A percentile compares a stretch with the other conserved stretches of the same genome.
Evolutionary conservation across 2,329 filamentous ascomycete species (phyloP).

Genomic region (Ophiocordyceps camponoti-rufipedis): DNA sequence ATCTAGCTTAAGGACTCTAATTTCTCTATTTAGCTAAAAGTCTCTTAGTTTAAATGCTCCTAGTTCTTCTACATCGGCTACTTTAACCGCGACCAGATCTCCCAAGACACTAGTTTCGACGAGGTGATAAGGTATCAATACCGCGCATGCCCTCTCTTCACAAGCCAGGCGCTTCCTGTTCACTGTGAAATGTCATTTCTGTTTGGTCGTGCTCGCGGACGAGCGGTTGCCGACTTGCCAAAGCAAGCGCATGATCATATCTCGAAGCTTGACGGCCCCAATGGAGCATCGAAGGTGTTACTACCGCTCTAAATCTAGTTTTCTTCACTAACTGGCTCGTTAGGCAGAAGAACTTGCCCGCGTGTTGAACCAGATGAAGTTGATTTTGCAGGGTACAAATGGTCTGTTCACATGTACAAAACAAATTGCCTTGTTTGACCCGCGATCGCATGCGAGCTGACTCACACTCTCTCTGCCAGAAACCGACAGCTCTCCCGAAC

Average conservation of each 20-base stretch:
- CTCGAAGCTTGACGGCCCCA: conserved; percentile 30
- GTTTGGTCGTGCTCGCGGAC: conserved; percentile 32
- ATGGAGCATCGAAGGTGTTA: conserved; percentile 26
- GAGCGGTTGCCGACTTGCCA: conserved; percentile 33
- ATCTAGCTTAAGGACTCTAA: too few relatives aligned
- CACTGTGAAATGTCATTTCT: conserved; percentile 30
- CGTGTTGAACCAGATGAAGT: conserved; percentile 78
- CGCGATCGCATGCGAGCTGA: not conserved
- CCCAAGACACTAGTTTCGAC: too few relatives aligned
- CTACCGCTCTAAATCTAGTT: not conserved
- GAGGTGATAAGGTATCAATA: too few relatives aligned
- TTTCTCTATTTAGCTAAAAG: too few relatives aligned
- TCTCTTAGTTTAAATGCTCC: too few relatives aligned
- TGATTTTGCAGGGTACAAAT: conserved; percentile 81
- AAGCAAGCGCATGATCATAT: conserved; percentile 38
- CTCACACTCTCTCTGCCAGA: conserved; percentile 30
- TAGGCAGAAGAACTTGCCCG: conserved; percentile 78
- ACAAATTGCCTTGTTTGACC: not conserved
- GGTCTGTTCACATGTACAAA: conserved; percentile 30
- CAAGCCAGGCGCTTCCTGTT: not conserved
- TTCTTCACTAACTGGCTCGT: conserved; percentile 5
- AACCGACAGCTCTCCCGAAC: conserved; percentile 67
- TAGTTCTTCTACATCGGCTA: too few relatives aligned
- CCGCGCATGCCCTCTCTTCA: too few relatives aligned
- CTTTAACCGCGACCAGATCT: too few relatives aligned